Evolutionary conservation across 345 rosid species (phyloP).

Genomic region (Salix caprea): DNA sequence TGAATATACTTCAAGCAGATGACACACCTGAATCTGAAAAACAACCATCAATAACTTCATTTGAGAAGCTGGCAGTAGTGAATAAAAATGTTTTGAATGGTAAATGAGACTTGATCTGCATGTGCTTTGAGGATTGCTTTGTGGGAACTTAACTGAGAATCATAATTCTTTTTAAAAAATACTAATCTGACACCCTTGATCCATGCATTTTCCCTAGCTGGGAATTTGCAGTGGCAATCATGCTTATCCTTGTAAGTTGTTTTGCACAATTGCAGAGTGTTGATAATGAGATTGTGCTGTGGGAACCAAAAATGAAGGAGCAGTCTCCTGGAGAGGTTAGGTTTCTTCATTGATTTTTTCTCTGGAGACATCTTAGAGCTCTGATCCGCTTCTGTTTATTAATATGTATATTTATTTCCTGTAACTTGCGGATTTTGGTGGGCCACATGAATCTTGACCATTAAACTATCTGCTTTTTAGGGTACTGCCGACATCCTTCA

Average conservation of each 20-base stretch:
- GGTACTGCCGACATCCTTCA: constrained; percentile 84
- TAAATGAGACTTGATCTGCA: background rate
- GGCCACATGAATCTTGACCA: background rate
- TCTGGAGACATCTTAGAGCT: background rate
- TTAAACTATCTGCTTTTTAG: constrained; percentile 21
- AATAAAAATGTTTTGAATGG: background rate
- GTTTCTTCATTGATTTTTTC: constrained; percentile 3
- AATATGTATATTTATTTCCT: background rate
- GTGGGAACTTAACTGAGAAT: background rate
- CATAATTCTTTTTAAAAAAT: background rate
- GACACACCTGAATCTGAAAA: background rate
- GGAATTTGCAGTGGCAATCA: background rate
- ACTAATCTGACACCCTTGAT: background rate
- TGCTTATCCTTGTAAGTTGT: constrained; percentile 9
- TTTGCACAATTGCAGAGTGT: constrained; percentile 62
- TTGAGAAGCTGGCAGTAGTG: background rate
- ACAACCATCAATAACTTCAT: background rate
- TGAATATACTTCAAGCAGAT: background rate
- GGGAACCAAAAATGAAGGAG: constrained; percentile 96
- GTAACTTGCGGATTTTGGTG: background rate
- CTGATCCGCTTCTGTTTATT: background rate
- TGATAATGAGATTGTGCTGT: constrained; percentile 87
- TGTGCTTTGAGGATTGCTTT: background rate
- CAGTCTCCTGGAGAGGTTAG: constrained; percentile 96
- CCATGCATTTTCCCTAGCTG: background rate